Evolutionary conservation across 345 rosid species (phyloP), one percentile per base, ranked within the genome.

Genomic region (Bretschneidera sinensis): DNA sequence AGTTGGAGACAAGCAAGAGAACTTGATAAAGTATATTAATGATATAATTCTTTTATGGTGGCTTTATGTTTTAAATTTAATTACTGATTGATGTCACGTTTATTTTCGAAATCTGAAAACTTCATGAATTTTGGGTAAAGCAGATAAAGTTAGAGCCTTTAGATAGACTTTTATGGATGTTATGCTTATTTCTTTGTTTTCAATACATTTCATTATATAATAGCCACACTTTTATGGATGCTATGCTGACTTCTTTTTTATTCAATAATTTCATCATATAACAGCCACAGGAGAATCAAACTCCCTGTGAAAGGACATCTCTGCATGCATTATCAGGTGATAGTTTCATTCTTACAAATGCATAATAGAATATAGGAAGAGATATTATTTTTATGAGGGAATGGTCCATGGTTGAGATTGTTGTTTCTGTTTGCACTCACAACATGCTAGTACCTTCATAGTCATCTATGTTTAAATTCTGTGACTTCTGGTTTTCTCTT

Each of bases 311-410:
- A 61, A 31, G 64, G 64, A 20, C 54, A 61, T 25, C 19, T 17
- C 24, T 61, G 64, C 55, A 61, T 48, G 6, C 64, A 61, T 49
- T 31, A 48, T 61, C 64, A 61, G 64, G 64, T 61, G 17, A 24
- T 45, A 31, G 20, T 61, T 60, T 21, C n/a, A 17, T 18, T 9
- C 55, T 3, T 17, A 48, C 17, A 48, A 43, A 43, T 43, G 14
- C 48, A 43, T 43, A 14, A 43, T 16, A 16, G 11, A 16, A 2
- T 16, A 8, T n/a, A n/a, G n/a, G n/a, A n/a, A n/a, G n/a, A n/a
- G n/a, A n/a, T n/a, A n/a, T n/a, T n/a, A n/a, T n/a, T n/a, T n/a
- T n/a, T n/a, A n/a, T n/a, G n/a, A n/a, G n/a, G n/a, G n/a, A n/a
- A n/a, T n/a, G n/a, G n/a, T n/a, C n/a, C n/a, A n/a, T n/a, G n/a